Evolutionary conservation across 441 rosid genomes (phyloP).

Genomic region (Theobroma grandiflorum): DNA sequence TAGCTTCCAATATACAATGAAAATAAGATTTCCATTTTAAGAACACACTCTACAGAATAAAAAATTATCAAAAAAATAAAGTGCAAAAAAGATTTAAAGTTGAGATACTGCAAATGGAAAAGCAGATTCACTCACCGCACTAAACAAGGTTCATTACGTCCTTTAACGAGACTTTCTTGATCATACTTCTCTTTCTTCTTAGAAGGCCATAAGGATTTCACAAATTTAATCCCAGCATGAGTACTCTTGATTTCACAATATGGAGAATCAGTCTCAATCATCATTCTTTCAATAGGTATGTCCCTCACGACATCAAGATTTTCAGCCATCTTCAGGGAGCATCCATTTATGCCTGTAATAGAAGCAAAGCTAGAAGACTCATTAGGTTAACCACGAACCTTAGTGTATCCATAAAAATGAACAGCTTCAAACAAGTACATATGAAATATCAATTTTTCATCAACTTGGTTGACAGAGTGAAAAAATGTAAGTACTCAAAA

Average conservation of each 20-base stretch:
- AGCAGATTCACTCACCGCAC: slow-evolving; percentile 68
- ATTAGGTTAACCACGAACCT: neutral
- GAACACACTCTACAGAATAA: neutral
- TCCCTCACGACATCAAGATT: slow-evolving; percentile 80
- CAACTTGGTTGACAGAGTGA: neutral
- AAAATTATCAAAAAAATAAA: neutral
- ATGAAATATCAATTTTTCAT: neutral
- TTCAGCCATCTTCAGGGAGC: slow-evolving; percentile 85
- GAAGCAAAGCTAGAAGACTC: slow-evolving; percentile 12
- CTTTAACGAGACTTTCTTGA: slow-evolving; percentile 74
- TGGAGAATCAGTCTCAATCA: slow-evolving; percentile 98
- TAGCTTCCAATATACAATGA: neutral
- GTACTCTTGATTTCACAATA: slow-evolving; percentile 91
- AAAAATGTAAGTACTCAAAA: neutral
- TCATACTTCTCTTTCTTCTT: slow-evolving; percentile 96
- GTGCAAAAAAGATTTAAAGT: neutral
- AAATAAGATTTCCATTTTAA: neutral
- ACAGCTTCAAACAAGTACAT: neutral
- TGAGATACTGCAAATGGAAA: slow-evolving; percentile 1
- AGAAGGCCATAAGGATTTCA: slow-evolving; percentile 82
- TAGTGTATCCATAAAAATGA: neutral
- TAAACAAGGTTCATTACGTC: slow-evolving; percentile 95
- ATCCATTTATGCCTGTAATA: slow-evolving; percentile 84
- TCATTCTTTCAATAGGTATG: slow-evolving; percentile 87
- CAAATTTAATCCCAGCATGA: slow-evolving; percentile 74